Base-by-base conservation (phyloP, 768 basidiomycete species). In the Termitomyces sp. region DNA sequence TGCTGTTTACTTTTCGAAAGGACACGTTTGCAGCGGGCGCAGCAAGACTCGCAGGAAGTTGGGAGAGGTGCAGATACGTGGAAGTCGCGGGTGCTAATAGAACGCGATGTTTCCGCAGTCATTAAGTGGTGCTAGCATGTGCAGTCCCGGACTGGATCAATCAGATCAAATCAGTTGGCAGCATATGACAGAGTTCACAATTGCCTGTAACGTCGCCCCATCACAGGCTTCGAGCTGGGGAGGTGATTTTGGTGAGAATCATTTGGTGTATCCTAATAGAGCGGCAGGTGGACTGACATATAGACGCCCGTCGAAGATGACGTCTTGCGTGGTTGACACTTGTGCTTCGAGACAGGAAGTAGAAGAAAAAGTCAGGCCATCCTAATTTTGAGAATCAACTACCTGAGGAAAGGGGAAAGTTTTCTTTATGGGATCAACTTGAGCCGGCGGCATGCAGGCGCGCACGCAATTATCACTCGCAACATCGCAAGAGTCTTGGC, bases 1-100 rank as follows among this genome's bases (percentile, higher is more conserved):
- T 47, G 36, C 29, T 14, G 46, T 48, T 11, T 45, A 9, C 15
- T 54, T n/a, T 42, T 43, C n/a, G 29, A 6, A 54, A 17, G 43
- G 36, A 62, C 61, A 62, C 61, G 61, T 62, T 25, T 58, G 56
- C 59, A 60, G 58, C 36, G 40, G 17, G 46, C 61, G 56, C 58
- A 65, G 57, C 40, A 31, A 40, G 20, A 0, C 36, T 11, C 32
- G 31, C 34, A 12, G 25, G 25, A 25, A 25, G 25, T 25, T 25
- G 25, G 25, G 25, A 47, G 14, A 46, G 14, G 42, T 51, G n/a
- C 14, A 56, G 45, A 53, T 60, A 60, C 60, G 46, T 56, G 60
- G 51, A 46, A 5, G 58, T 34, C 17, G 38, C 36, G 17, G 3
- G 43, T 42, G 4, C 9, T 31, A 40, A 32, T n/a, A 15, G 25